These are phyloP conservation scores for Hyaloperonospora brassicae DNA, from an alignment of 352 stramenopile genomes.

Conservation along the genomic window DNA sequence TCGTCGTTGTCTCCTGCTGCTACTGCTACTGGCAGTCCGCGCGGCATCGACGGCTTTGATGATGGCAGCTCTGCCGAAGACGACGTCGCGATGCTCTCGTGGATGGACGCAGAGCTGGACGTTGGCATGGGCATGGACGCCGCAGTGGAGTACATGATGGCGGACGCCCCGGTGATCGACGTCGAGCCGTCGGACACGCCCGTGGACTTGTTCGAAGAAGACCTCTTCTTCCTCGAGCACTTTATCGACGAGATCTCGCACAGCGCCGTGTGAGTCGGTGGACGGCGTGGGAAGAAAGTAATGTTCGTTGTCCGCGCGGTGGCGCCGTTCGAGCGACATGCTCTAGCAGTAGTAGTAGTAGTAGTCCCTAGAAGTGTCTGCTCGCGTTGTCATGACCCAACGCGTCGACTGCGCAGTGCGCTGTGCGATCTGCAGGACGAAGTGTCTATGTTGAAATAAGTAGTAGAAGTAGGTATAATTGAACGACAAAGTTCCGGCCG, in stretches of 20 bases:
- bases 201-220: conserved; percentile 68
- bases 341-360: no score
- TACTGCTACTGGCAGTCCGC: conserved; percentile 35
- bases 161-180: conserved; percentile 56
- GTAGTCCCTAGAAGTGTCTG: no score
- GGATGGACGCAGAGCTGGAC: conserved; percentile 67
- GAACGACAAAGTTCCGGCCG: no score
- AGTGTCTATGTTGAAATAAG: no score
- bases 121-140: conserved; percentile 60
- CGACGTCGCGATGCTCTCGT: conserved; percentile 42
- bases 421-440: no score
- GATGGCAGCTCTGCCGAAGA: conserved; percentile 17
- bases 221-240: conserved; percentile 75
- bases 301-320: no score
- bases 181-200: conserved; percentile 67
- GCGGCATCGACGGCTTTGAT: conserved; percentile 44
- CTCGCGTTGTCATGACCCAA: no score
- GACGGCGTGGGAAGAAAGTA: no score
- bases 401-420: no score
- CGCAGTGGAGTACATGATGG: conserved; percentile 72
- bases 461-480: no score
- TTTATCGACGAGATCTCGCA: conserved; percentile 74
- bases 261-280: conserved; percentile 24
- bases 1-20: background rate
- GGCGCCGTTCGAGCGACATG: no score